These are phyloP conservation scores for Mucor mucedo DNA, from an alignment of 371 early-diverging fungal genomes.

Conservation along the genomic window DNA sequence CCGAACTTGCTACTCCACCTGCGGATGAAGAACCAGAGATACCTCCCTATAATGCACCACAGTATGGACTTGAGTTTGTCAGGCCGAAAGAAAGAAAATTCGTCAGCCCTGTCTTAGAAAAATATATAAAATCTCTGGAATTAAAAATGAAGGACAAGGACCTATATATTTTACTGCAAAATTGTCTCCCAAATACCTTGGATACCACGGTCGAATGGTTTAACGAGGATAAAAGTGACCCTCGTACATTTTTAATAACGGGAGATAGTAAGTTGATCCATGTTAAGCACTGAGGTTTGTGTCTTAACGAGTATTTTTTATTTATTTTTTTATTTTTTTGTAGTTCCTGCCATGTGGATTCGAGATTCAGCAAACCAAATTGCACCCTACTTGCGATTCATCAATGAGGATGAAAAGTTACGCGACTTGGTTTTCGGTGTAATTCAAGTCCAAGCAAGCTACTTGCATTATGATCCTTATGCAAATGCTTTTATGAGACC, in stretches of 20 bases:
- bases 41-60: slow-evolving; percentile 28
- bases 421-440: slow-evolving; percentile 42
- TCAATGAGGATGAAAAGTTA: slow-evolving; percentile 31
- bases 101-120: slow-evolving; percentile 34
- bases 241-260: slow-evolving; percentile 58
- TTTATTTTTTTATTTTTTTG: not conserved
- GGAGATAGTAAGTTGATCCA: slow-evolving; percentile 49
- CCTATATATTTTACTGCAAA: slow-evolving; percentile 49
- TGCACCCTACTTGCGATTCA: slow-evolving; percentile 44
- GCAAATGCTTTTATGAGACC: slow-evolving; percentile 58
- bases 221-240: slow-evolving; percentile 22
- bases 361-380: slow-evolving; percentile 65
- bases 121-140: slow-evolving; percentile 25
- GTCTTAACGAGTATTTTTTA: not conserved
- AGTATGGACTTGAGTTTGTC: slow-evolving; percentile 28
- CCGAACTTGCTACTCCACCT: slow-evolving; percentile 5
- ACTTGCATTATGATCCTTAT: slow-evolving; percentile 50
- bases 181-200: slow-evolving; percentile 61
- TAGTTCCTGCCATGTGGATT: slow-evolving; percentile 63
- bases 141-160: slow-evolving; percentile 40
- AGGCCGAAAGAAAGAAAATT: slow-evolving; percentile 37
- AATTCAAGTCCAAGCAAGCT: slow-evolving; percentile 45
- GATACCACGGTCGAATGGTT: slow-evolving; percentile 59
- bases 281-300: not conserved
- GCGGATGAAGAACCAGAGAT: not conserved